Conservation (phyloP, 1,284 basidiomycete genomes). For the Trichosporon coremiiforme region DNA sequence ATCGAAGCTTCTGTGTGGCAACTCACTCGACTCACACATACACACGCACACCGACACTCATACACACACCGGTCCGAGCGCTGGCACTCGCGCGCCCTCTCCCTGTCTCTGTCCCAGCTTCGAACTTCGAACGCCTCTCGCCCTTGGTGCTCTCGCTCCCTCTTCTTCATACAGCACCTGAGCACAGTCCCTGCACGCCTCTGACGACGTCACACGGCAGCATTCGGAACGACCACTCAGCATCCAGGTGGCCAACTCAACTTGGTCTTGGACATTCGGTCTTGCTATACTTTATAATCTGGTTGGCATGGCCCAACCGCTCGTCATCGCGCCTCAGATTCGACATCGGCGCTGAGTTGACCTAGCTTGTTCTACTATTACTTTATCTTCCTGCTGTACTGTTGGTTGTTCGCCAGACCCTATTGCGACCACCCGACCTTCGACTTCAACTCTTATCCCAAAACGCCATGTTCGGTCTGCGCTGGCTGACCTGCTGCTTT, state of each 20-base stretch:
- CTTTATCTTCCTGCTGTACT: background rate
- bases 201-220: constrained; percentile 12
- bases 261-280: constrained; percentile 11
- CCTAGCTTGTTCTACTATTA: background rate
- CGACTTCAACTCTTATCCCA: background rate
- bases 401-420: background rate
- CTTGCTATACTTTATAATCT: background rate
- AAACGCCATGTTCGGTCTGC: constrained; percentile 1
- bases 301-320: constrained; percentile 13
- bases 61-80: constrained; percentile 14
- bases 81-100: constrained; percentile 5
- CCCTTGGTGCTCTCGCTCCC: constrained; percentile 6
- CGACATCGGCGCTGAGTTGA: constrained; percentile 14
- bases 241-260: constrained; percentile 11
- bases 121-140: background rate
- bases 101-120: constrained; percentile 1
- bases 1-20: constrained; percentile 5
- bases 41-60: background rate
- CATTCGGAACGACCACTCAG: background rate
- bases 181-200: background rate
- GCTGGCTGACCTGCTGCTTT: constrained; percentile 15
- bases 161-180: background rate
- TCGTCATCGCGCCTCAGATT: constrained; percentile 9
- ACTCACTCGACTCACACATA: constrained; percentile 8
- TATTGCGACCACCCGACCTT: background rate